phyloP scores from a whole-genome alignment of 78 protist genomes.

The Monocercomonoides exilis region DNA sequence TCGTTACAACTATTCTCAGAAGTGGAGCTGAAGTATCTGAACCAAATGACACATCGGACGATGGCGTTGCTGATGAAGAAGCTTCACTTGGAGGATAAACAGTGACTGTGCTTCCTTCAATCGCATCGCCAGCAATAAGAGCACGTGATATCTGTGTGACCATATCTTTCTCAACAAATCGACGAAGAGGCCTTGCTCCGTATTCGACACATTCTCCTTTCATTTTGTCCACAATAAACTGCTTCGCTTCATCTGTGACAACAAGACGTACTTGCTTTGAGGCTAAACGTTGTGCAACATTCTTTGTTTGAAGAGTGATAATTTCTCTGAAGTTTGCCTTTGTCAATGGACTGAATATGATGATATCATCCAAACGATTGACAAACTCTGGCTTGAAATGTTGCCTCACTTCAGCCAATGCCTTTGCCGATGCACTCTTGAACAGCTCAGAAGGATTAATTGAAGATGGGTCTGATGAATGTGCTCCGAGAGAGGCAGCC shows the following conservation, averaged over 20 bases:
- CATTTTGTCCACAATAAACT: conserved; percentile 16
- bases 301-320: conserved; percentile 37
- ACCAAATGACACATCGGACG: too few species aligned
- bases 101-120: neutral
- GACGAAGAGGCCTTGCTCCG: conserved; percentile 89
- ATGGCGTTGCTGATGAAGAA: too few species aligned
- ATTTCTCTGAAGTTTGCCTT: conserved; percentile 37
- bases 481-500: neutral
- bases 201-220: conserved; percentile 41
- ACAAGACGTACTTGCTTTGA: conserved; percentile 44
- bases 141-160: conserved; percentile 56
- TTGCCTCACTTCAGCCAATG: conserved; percentile 46
- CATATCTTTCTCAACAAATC: conserved; percentile 74
- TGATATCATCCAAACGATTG: conserved; percentile 90
- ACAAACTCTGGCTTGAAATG: conserved; percentile 90
- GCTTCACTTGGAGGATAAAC: too few species aligned
- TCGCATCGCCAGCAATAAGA: conserved; percentile 32
- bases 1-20: too few species aligned
- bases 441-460: neutral
- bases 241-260: conserved; percentile 38
- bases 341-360: conserved; percentile 66
- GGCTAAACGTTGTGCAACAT: conserved; percentile 55
- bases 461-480: neutral
- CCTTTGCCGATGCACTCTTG: conserved; percentile 15
- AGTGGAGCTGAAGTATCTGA: too few species aligned